Conservation (phyloP, 2,329 filamentous ascomycete genomes). For the Aspergillus quadrilineatus region DNA sequence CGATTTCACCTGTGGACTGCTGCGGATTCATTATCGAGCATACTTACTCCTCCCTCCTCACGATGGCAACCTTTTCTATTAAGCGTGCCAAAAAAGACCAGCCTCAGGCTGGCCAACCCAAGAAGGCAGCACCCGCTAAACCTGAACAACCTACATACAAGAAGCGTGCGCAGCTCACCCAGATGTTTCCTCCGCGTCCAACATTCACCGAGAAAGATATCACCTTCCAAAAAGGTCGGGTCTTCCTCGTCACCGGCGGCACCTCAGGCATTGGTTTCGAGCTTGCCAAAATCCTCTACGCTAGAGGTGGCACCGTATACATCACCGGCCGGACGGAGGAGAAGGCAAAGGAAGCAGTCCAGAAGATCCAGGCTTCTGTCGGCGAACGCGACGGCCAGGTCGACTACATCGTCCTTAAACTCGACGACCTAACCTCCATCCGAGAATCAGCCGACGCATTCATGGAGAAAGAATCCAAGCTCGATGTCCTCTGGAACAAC, state of each 20-base stretch:
- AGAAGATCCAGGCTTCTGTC: not conserved
- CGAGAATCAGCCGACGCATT: conserved; percentile 34
- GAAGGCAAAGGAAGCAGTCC: conserved; percentile 1
- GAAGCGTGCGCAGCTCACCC: conserved; percentile 6
- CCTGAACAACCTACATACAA: conserved; percentile 3
- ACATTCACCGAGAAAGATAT: conserved; percentile 10
- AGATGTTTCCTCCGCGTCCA: conserved; percentile 12
- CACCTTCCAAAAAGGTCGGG: conserved; percentile 6
- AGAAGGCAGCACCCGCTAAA: not conserved
- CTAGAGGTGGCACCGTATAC: conserved; percentile 11
- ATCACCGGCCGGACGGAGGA: conserved; percentile 6
- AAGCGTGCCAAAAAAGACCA: not conserved
- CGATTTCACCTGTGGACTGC: not conserved
- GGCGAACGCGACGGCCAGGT: conserved; percentile 25
- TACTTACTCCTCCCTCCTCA: not conserved
- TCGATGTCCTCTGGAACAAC: conserved; percentile 46
- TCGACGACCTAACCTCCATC: conserved; percentile 25
- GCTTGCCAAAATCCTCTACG: conserved; percentile 14
- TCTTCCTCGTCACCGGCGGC: conserved; percentile 11
- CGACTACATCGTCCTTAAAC: conserved; percentile 50
- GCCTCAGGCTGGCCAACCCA: not conserved
- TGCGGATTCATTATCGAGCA: not conserved
- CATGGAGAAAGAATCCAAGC: conserved; percentile 31
- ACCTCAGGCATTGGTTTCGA: conserved; percentile 16
- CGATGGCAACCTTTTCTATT: not conserved